phyloP scores from a whole-genome alignment of 2,329 filamentous ascomycete species.

The Blastomyces silverae region DNA sequence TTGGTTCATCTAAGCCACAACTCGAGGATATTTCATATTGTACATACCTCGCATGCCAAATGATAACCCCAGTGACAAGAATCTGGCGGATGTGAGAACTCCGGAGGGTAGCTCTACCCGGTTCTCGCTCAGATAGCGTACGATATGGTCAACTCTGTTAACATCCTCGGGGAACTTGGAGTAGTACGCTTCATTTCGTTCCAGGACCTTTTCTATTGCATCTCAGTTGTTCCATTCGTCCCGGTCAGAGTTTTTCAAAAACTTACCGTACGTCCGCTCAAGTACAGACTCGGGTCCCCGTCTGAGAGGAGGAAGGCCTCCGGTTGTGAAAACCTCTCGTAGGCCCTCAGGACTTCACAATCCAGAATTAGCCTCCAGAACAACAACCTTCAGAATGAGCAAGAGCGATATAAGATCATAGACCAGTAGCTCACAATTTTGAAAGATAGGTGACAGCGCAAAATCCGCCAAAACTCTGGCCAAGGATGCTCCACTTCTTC shows the following conservation, averaged over 20 bases:
- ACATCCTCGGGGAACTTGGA: constrained; percentile 77
- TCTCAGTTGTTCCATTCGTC: constrained; percentile 5
- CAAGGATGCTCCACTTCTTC: constrained; percentile 76
- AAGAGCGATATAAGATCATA: not conserved
- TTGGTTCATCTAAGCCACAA: not conserved
- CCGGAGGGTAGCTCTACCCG: constrained; percentile 66
- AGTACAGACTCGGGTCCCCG: constrained; percentile 70
- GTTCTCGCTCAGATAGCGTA: constrained; percentile 56
- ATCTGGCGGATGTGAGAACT: constrained; percentile 61
- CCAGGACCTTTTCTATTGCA: constrained; percentile 51
- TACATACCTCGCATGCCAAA: constrained; percentile 65
- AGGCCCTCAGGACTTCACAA: constrained; percentile 60
- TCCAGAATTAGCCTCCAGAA: constrained; percentile 9
- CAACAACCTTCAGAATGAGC: not conserved
- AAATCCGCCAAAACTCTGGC: constrained; percentile 90
- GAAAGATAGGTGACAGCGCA: constrained; percentile 78
- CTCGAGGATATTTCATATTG: not conserved
- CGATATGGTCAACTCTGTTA: constrained; percentile 58
- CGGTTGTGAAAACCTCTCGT: constrained; percentile 75
- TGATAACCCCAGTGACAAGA: constrained; percentile 68
- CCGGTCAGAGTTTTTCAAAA: constrained; percentile 4
- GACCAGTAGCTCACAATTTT: constrained; percentile 49
- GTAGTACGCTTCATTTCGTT: constrained; percentile 75
- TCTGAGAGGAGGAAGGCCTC: constrained; percentile 72
- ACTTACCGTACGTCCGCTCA: constrained; percentile 54